These are phyloP conservation scores for Fomitopsis palustris DNA, from an alignment of 1,284 basidiomycete species.

Conservation along the genomic window DNA sequence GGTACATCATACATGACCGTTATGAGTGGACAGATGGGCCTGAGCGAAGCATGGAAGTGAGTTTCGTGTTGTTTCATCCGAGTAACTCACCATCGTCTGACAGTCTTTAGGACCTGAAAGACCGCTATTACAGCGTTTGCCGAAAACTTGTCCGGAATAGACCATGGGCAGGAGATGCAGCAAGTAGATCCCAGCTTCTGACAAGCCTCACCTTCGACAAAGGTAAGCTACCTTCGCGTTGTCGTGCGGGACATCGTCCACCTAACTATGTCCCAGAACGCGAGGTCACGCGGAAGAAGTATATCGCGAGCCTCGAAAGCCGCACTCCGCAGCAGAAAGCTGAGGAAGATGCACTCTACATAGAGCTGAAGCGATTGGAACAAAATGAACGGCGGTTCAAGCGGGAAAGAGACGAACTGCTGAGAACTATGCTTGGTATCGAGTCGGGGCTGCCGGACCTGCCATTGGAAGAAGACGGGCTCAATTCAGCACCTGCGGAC, in stretches of 20 bases:
- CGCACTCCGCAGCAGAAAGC: conserved; percentile 87
- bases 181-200: conserved; percentile 64
- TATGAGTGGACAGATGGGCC: conserved; percentile 69
- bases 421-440: conserved; percentile 80
- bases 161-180: conserved; percentile 79
- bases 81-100: background rate
- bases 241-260: background rate
- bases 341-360: conserved; percentile 94
- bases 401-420: conserved; percentile 86
- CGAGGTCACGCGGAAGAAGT: conserved; percentile 87
- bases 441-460: conserved; percentile 82
- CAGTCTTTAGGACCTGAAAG: conserved; percentile 79
- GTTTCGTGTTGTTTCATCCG: conserved; percentile 8
- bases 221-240: conserved; percentile 34
- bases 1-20: conserved; percentile 89
- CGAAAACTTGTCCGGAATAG: conserved; percentile 83
- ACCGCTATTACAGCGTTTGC: conserved; percentile 92
- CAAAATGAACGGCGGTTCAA: conserved; percentile 90
- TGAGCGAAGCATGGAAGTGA: conserved; percentile 67
- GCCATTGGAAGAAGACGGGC: conserved; percentile 53
- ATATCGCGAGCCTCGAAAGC: conserved; percentile 81
- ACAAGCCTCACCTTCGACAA: conserved; percentile 81
- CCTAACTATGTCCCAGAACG: conserved; percentile 50
- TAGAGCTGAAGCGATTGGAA: conserved; percentile 92
- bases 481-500: conserved; percentile 37